Percentiles rank a stretch among this genome's conserved stretches.
phyloP scores from a whole-genome alignment of 2,329 filamentous ascomycete species.

The Decorospora gaudefroyi region DNA sequence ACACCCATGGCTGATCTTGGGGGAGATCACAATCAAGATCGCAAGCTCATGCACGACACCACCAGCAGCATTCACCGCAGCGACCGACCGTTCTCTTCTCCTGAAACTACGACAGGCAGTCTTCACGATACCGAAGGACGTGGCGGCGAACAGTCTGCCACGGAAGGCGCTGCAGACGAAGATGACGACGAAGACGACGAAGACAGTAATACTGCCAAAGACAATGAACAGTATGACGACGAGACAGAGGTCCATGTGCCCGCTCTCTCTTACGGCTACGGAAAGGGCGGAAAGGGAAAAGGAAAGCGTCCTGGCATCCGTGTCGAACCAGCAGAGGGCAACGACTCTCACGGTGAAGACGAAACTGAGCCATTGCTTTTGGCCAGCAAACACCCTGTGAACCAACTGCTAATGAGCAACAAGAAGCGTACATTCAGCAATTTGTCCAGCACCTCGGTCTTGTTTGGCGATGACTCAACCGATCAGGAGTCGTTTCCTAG shows the following conservation, averaged over 20 bases:
- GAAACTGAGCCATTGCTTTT: slow-evolving; percentile 34
- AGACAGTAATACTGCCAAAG: slow-evolving; percentile 39
- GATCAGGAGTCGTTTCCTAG: slow-evolving; percentile 44
- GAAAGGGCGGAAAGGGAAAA: slow-evolving; percentile 42
- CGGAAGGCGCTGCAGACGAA: slow-evolving; percentile 39
- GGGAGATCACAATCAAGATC: slow-evolving; percentile 39
- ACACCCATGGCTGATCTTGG: slow-evolving; percentile 34
- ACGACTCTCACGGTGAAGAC: slow-evolving; percentile 38
- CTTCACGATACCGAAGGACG: slow-evolving; percentile 30
- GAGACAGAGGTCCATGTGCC: slow-evolving; percentile 44
- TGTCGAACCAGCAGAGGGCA: slow-evolving; percentile 40
- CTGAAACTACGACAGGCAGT: slow-evolving; percentile 26
- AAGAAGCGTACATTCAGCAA: slow-evolving; percentile 50
- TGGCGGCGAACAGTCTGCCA: slow-evolving; percentile 34
- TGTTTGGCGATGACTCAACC: slow-evolving; percentile 44
- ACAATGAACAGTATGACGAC: slow-evolving; percentile 42
- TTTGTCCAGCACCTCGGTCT: slow-evolving; percentile 45
- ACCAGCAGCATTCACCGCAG: slow-evolving; percentile 27
- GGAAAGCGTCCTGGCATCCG: slow-evolving; percentile 46
- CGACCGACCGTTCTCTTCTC: slow-evolving; percentile 27
- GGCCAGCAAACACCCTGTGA: slow-evolving; percentile 36
- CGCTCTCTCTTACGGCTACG: slow-evolving; percentile 42
- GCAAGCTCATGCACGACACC: slow-evolving; percentile 34
- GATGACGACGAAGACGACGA: slow-evolving; percentile 46
- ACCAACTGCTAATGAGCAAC: slow-evolving; percentile 35